phyloP scores from a whole-genome alignment of 441 rosid species.

The Kokia cookei region DNA sequence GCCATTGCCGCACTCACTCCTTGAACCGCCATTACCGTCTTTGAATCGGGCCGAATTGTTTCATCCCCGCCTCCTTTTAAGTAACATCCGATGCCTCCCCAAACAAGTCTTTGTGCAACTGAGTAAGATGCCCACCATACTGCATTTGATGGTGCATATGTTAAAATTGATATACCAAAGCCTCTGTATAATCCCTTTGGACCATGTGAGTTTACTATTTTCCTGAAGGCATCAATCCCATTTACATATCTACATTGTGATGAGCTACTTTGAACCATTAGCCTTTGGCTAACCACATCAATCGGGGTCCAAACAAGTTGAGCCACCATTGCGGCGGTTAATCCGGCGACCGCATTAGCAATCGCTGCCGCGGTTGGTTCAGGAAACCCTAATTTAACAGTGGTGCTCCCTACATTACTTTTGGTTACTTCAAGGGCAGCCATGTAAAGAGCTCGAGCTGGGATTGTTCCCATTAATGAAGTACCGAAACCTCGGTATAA shows the following conservation, averaged over 20 bases:
- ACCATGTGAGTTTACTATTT: conserved; percentile 55
- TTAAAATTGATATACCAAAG: conserved; percentile 76
- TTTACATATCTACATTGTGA: conserved; percentile 49
- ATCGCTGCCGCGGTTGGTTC: conserved; percentile 50
- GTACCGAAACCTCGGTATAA: conserved; percentile 81
- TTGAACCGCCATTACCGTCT: conserved; percentile 65
- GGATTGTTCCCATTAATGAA: conserved; percentile 71
- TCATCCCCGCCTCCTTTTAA: conserved; percentile 19
- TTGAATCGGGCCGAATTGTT: conserved; percentile 46
- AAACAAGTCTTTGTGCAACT: conserved; percentile 43
- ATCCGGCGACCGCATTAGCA: conserved; percentile 68
- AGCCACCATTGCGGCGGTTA: conserved; percentile 77
- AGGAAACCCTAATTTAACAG: conserved; percentile 48
- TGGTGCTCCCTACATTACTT: conserved; percentile 58
- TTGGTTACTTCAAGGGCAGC: conserved; percentile 75
- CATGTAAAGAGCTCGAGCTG: conserved; percentile 83
- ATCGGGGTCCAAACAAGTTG: conserved; percentile 82
- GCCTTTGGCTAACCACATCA: conserved; percentile 85
- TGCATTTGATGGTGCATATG: conserved; percentile 82
- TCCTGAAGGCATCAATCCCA: conserved; percentile 70
- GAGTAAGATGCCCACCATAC: conserved; percentile 92
- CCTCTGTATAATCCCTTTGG: conserved; percentile 80
- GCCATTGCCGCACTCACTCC: conserved; percentile 81
- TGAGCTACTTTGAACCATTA: conserved; percentile 53
- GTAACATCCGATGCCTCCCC: conserved; percentile 52